Evolutionary conservation across 106 monocot genomes (phyloP), one percentile per base, ranked within the genome.

Genomic region (Dioscorea zingiberensis): DNA sequence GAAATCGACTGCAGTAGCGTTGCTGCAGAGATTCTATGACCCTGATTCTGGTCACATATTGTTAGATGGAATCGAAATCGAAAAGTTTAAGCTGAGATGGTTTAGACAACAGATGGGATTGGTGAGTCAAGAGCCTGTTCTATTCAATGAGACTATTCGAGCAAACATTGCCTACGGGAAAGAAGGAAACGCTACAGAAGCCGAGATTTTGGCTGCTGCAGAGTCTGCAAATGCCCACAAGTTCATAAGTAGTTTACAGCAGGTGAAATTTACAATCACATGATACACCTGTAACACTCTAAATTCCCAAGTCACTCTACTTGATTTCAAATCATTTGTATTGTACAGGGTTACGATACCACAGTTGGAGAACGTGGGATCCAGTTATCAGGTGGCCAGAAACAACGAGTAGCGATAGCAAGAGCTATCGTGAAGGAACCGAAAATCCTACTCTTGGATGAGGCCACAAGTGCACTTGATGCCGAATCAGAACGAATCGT

Each of bases 401-500:
- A 82, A 58, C 81, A 82, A 22, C 72, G 77, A 1, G 64, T 82
- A 15, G 81, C 81, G 1, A 82, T 82, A 19, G 81, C 81, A 13
- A 72, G 81, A 0, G 81, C 81, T 32, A 82, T 82, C 13, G 63
- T 82, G 67, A 77, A 82, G 49, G 65, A 77, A 25, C 81, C 81
- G 6, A 73, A 59, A 46, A 82, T 82, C 25, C 9, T 82, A 45
- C 59, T 82, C 38, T 69, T 82, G 3, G 81, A 82, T 29, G 81
- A 82, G 58, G 81, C 81, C 27, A 82, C 81, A 2, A 82, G 81
- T 69, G 81, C 81, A 18, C 81, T 82, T 12, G 81, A 82, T 46
- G 81, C 81, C 13, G 81, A 82, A 63, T 82, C 81, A 8, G 81
- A 82, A 25, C 56, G 77, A 1, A 38, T 77, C 1, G 81, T 82